A percentile compares a stretch with the other conserved stretches of the same genome.
These are phyloP conservation scores for Mortierella sp. DNA, from an alignment of 371 early-diverging fungal species.

Conservation along the genomic window DNA sequence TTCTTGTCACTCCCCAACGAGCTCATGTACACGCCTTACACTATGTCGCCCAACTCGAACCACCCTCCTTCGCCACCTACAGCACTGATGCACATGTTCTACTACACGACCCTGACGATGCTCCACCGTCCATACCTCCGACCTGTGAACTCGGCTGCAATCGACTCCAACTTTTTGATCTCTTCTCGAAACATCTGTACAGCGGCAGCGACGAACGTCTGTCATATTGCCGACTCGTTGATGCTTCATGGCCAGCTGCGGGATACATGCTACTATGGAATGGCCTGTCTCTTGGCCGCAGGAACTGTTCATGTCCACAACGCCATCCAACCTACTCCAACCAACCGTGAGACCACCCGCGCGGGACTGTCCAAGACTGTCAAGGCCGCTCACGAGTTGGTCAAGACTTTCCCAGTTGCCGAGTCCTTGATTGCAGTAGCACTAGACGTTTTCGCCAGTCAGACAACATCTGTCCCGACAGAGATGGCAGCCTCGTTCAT, in stretches of 20 bases:
- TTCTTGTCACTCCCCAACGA: constrained; percentile 56
- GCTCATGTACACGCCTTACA: constrained; percentile 58
- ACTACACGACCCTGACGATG: constrained; percentile 56
- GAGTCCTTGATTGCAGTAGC: constrained; percentile 58
- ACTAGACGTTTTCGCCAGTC: constrained; percentile 54
- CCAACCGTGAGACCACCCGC: constrained; percentile 54
- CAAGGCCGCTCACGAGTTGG: constrained; percentile 56
- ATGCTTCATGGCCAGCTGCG: constrained; percentile 57
- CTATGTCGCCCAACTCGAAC: constrained; percentile 58
- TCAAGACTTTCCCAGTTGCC: constrained; percentile 58
- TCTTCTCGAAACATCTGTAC: constrained; percentile 57
- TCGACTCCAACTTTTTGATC: constrained; percentile 55
- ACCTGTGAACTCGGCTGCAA: constrained; percentile 55
- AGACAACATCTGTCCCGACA: constrained; percentile 51
- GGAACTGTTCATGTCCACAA: constrained; percentile 57
- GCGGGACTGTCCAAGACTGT: constrained; percentile 58
- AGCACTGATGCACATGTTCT: constrained; percentile 58
- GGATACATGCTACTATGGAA: constrained; percentile 57
- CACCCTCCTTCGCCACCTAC: constrained; percentile 57
- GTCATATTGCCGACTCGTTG: constrained; percentile 55
- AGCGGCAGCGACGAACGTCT: constrained; percentile 56
- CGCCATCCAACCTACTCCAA: constrained; percentile 52
- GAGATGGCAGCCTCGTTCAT: constrained; percentile 58
- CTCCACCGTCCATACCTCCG: constrained; percentile 56
- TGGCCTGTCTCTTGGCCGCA: constrained; percentile 57